Base-by-base conservation (phyloP, 768 basidiomycete genomes). In the Galerina sulciceps region DNA sequence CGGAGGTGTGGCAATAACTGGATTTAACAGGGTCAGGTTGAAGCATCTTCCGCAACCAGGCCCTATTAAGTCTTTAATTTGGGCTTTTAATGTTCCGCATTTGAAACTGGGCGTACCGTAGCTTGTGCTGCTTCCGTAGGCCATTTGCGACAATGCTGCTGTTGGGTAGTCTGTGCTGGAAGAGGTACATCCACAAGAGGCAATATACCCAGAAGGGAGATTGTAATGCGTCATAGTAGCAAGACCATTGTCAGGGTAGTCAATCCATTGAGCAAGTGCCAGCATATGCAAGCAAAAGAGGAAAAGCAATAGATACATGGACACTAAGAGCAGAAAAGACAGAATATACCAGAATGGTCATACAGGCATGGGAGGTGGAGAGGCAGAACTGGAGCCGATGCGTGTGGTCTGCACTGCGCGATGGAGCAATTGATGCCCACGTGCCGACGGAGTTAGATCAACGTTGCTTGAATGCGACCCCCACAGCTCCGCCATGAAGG, bases 171-270 rank as follows among this genome's bases (percentile, higher is more conserved):
- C 75, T 36, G 85, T 87, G 60, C 86, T 88, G 45, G 78, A 76
- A 9, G 81, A 80, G 1, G 85, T 86, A 69, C 93, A 94, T 55
- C 92, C 93, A 66, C 92, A 93, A 1, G 88, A 78, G 22, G 90
- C 89, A 59, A 93, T 76, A 57, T 79, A 86, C 60, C 81, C 79
- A 17, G 66, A 71, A 44, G 81, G 80, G 6, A 82, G 60, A 76
- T 83, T 74, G 68, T 93, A 92, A 69, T 92, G 87, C n/a, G 90
- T 91, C 76, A 94, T 78, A 11, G 90, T 90, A 14, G 91, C 93
- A 40, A 77, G 75, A 35, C 92, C 90, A 48, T 76, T 69, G 10
- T 78, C 42, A 15, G 87, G 77, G 67, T 91, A 90, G 61, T 84
- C 71, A 22, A 91, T 87, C 89, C 89, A 91, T 57, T 72, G 67